A percentile compares a stretch with the other conserved stretches of the same genome.
Conservation (phyloP, 2,329 filamentous ascomycete species). For the Endocalyx cinctus region DNA sequence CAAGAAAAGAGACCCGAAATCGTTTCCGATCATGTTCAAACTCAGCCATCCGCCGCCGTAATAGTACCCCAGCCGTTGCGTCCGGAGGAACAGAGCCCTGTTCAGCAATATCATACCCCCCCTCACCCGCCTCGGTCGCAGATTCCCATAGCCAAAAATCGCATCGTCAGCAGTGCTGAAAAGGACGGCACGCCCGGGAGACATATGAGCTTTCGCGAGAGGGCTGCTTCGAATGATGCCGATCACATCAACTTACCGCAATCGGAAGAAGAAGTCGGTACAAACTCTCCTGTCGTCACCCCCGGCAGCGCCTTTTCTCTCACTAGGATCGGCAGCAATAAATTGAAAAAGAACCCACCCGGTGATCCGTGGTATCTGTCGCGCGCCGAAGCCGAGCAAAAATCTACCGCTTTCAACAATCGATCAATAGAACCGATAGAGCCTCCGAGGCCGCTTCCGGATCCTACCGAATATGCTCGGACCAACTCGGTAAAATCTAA, state of each 20-base stretch:
- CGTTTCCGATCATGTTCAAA: constrained; percentile 17
- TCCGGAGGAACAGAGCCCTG: too few species aligned
- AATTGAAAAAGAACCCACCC: constrained; percentile 53
- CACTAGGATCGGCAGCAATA: constrained; percentile 51
- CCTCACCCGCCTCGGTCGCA: constrained; percentile 23
- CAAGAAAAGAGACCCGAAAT: constrained; percentile 18
- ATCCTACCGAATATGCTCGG: too few species aligned
- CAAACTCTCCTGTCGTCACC: constrained; percentile 22
- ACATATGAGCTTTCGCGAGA: constrained; percentile 58
- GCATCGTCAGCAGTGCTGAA: constrained; percentile 18
- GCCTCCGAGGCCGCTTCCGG: constrained; percentile 3
- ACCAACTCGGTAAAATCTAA: constrained; percentile 4
- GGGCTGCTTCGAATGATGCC: constrained; percentile 44
- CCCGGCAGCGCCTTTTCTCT: constrained; percentile 33
- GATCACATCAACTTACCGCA: constrained; percentile 30
- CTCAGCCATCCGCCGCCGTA: constrained; percentile 20
- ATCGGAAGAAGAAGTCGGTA: constrained; percentile 19
- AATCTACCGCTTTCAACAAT: constrained; percentile 23
- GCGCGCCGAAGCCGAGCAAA: constrained; percentile 39
- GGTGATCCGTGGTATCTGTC: constrained; percentile 43
- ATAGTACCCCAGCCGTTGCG: too few species aligned
- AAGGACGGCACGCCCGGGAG: constrained; percentile 41
- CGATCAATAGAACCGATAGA: constrained; percentile 9
- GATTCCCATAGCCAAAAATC: constrained; percentile 21
- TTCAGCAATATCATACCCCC: too few species aligned